phyloP scores from a whole-genome alignment of 768 basidiomycete genomes.

The Tephrocybe sp. region DNA sequence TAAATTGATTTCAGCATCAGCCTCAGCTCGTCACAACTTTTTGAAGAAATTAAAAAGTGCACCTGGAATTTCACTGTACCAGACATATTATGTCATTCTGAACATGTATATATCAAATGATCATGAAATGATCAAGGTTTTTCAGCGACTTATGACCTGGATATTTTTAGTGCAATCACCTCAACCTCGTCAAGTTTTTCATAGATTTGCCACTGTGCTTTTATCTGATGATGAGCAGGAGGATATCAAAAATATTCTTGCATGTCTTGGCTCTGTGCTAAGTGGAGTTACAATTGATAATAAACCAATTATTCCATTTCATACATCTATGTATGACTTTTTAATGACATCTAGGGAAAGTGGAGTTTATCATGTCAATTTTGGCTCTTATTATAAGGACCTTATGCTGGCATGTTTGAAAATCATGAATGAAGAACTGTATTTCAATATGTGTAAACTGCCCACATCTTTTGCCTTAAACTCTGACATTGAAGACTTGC shows the following conservation, averaged over 20 bases:
- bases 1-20: not conserved
- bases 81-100: not conserved
- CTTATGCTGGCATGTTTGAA: conserved; percentile 3
- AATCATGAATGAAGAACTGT: conserved; percentile 7
- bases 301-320: not conserved
- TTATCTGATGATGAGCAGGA: not conserved
- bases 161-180: not conserved
- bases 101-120: not conserved
- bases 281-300: not conserved
- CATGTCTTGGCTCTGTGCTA: not conserved
- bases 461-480: conserved; percentile 10
- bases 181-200: not conserved
- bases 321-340: not conserved
- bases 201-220: not conserved
- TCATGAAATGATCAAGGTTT: not conserved
- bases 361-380: not conserved
- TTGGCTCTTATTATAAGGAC: not conserved
- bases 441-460: conserved; percentile 17
- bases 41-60: not conserved
- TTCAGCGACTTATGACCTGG: not conserved
- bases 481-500: not conserved
- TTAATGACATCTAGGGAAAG: not conserved
- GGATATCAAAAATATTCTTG: not conserved
- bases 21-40: not conserved
- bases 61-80: not conserved